Evolutionary conservation across 2,329 filamentous ascomycete genomes (phyloP).

Genomic region (Elsinoe fawcettii): DNA sequence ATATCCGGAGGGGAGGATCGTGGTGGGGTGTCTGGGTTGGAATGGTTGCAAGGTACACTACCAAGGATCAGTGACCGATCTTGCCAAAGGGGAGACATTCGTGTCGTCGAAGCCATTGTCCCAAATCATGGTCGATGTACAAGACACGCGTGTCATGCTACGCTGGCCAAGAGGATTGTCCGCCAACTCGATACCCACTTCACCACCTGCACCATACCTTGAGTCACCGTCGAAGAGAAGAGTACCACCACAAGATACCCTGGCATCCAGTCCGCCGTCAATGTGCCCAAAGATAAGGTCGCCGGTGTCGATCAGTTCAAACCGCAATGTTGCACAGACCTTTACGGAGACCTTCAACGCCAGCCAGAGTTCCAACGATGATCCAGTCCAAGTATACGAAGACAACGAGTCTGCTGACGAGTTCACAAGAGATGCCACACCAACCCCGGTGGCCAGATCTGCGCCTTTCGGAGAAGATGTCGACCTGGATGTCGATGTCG

Average conservation of each 20-base stretch:
- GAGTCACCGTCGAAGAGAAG: constrained; percentile 50
- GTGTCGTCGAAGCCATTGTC: constrained; percentile 78
- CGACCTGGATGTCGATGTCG: neutral
- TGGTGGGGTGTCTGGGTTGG: constrained; percentile 90
- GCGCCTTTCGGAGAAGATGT: neutral
- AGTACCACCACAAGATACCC: constrained; percentile 34
- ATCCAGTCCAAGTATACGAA: constrained; percentile 63
- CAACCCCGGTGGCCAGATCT: constrained; percentile 9
- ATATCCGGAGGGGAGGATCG: constrained; percentile 67
- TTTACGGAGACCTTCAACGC: constrained; percentile 36
- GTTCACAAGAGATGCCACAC: constrained; percentile 16
- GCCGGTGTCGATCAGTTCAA: constrained; percentile 65
- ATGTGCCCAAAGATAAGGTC: constrained; percentile 59
- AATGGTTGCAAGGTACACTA: constrained; percentile 92
- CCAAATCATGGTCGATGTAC: constrained; percentile 92
- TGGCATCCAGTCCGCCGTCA: constrained; percentile 54
- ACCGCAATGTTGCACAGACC: constrained; percentile 32
- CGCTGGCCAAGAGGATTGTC: constrained; percentile 65
- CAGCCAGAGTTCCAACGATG: constrained; percentile 39
- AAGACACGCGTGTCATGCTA: constrained; percentile 81
- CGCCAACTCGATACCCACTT: constrained; percentile 54
- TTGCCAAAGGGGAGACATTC: constrained; percentile 83
- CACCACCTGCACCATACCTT: constrained; percentile 40
- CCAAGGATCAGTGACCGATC: constrained; percentile 75
- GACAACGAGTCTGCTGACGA: constrained; percentile 55